Base-by-base conservation (phyloP, 192 early-diverging fungal species). In the Gigaspora rosea region DNA sequence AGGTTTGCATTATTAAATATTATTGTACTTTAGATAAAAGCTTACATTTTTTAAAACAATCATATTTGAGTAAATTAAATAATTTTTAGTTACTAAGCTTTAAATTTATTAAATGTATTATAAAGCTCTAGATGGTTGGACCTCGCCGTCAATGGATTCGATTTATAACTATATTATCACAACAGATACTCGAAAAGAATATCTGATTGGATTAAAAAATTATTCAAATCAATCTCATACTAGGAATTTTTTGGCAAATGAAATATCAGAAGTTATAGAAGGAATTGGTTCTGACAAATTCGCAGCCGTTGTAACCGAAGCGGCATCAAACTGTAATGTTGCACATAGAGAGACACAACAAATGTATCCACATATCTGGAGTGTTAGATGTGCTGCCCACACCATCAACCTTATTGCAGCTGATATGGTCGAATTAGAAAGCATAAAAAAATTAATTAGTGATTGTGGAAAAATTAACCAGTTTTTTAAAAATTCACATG, bases 401-500 rank as follows among this genome's bases (percentile, higher is more conserved):
- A 11, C 35, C 8, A 33, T 65, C 35, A 65, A 65, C 15, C 35
- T 46, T 8, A 65, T 65, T 35, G 63, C 15, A 41, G 63, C 36
- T 41, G 35, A 65, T 65, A 7, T 65, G 6, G 35, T 65, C 16
- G 36, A 63, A 63, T 33, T 63, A 33, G 61, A 35, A 33, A 33
- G 36, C 8, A 65, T 65, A 41, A 65, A 65, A n/a, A 35, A 12
- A 65, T 41, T 41, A 15, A 65, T 65, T 41, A 3, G 10, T 16
- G 8, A 65, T 65, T 65, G 35, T 65, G 16, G 3, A 65, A 65
- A 18, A 41, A 41, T 41, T 65, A 65, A 9, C 5, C 1, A 15
- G 15, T 65, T 65, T 65, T 65, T 65, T 6, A 46, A 65, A 18
- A 65, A 65, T 41, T 65, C 36, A 8, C 15, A 65, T 65, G 8